Evolutionary conservation across 305 asterid species (phyloP).

Genomic region (Fraxinus latifolia): DNA sequence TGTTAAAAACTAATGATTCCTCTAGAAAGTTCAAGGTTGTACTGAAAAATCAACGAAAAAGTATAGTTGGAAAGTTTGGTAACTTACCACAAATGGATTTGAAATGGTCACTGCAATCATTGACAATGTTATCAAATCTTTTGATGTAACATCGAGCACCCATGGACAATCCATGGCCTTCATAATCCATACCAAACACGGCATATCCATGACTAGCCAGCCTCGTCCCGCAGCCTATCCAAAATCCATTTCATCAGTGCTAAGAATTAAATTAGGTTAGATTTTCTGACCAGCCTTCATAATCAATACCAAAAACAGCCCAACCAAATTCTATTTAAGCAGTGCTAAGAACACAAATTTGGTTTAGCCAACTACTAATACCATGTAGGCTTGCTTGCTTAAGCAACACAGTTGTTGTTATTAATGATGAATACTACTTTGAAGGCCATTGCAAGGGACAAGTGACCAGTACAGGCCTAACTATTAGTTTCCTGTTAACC

Average conservation of each 20-base stretch:
- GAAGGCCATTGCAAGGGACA: not conserved
- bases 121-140: conserved; percentile 68
- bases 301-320: conserved; percentile 44
- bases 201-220: conserved; percentile 73
- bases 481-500: conserved; percentile 33
- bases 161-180: conserved; percentile 91
- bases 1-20: not conserved
- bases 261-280: not conserved
- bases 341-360: not conserved
- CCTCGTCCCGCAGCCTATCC: conserved; percentile 65
- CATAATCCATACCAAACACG: conserved; percentile 85
- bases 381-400: not conserved
- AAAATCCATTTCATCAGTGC: not conserved
- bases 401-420: not conserved
- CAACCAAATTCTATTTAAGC: conserved; percentile 21
- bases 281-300: conserved; percentile 68
- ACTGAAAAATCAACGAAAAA: not conserved
- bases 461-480: not conserved
- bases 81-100: conserved; percentile 73
- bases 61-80: conserved; percentile 16
- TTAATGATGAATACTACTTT: not conserved
- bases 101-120: conserved; percentile 60
- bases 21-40: not conserved
- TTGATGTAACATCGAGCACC: conserved; percentile 90
- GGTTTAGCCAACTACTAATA: not conserved